Conservation (phyloP, 2,329 filamentous ascomycete genomes). For the Pyricularia pennisetigena region DNA sequence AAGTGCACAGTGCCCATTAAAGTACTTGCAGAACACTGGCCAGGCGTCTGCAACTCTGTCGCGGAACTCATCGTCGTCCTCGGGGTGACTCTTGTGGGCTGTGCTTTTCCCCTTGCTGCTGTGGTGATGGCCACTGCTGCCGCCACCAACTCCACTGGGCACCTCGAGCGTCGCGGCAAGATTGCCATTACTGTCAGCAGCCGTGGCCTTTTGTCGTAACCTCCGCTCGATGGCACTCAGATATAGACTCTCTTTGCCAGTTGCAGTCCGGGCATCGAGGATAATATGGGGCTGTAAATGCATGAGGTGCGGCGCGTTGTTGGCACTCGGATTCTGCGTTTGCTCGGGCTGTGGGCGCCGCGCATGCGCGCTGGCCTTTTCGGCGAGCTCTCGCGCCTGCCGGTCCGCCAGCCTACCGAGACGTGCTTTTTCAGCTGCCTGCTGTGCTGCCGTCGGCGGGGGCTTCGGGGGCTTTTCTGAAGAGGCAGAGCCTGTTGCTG, state of each 20-base stretch:
- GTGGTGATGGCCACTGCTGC: conserved; percentile 2
- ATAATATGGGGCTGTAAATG: conserved; percentile 57
- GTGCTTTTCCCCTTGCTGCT: conserved; percentile 1
- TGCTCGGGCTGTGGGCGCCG: conserved; percentile 36
- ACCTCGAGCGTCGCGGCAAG: neutral
- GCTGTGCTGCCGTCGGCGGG: conserved; percentile 35
- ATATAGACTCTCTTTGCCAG: conserved; percentile 67
- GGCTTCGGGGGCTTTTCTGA: conserved; percentile 7
- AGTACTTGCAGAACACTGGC: conserved; percentile 70
- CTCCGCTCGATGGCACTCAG: conserved; percentile 48
- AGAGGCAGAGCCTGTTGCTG: neutral
- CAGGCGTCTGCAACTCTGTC: conserved; percentile 56
- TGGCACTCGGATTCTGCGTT: conserved; percentile 46
- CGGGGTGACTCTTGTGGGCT: neutral
- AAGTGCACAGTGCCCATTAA: conserved; percentile 75
- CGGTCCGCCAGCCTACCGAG: conserved; percentile 48
- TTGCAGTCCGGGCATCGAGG: conserved; percentile 68
- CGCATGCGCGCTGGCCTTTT: conserved; percentile 45
- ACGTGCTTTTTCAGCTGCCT: conserved; percentile 51
- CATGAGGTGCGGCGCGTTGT: conserved; percentile 46
- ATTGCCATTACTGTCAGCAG: conserved; percentile 1
- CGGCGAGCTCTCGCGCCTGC: conserved; percentile 42
- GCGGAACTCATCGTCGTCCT: conserved; percentile 24
- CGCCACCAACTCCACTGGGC: conserved; percentile 7
- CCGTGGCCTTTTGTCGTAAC: conserved; percentile 20